Base-by-base conservation (phyloP, 2,329 filamentous ascomycete species). In the Piedraia hortae region DNA sequence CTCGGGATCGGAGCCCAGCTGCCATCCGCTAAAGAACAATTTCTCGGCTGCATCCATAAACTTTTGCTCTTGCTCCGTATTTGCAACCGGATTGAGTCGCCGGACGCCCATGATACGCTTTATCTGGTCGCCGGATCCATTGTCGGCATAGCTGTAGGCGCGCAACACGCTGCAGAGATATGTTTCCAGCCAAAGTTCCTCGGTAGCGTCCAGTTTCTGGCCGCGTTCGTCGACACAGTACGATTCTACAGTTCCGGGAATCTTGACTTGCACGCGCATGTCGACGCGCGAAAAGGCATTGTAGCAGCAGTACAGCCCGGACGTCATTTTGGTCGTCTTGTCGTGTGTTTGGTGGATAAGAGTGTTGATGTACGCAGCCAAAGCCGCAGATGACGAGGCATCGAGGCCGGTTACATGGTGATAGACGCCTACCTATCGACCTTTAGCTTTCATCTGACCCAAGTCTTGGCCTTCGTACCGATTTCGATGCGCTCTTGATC, bases 231-330 rank as follows among this genome's bases (percentile, higher is more conserved):
- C 82, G 26, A 97, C 73, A 45, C 82, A 93, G 45, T 91, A 93
- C 47, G 77, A 88, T 45, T 97, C 82, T 23, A 97, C 77, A 6
- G 74, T 85, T 28, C 85, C 85, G 10, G 85, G 85, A 31, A 97
- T 93, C 32, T 80, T 82, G 27, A 97, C 82, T 41, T 93, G 80
- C 7, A 97, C 82, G 28, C 85, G 77, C 85, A 97, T 97, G 41
- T 97, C 85, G 23, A 93, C 59, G 31, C 88, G 65, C 4, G 85
- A 93, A 47, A 97, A 91, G 32, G 85, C 85, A 74, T 97, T 97
- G 59, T 97, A 97, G 50, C 85, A 97, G 50, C 85, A 93, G 50
- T 91, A 93, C 17, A 90, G 57, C 4, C 85, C 85, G 31, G 88
- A 85, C 5, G 78, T 71, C 26, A 93, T 85, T 51, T 91, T 93